Evolutionary conservation across 176 grass and related monocot species (phyloP).

Genomic region (maize (Zea mays)): DNA sequence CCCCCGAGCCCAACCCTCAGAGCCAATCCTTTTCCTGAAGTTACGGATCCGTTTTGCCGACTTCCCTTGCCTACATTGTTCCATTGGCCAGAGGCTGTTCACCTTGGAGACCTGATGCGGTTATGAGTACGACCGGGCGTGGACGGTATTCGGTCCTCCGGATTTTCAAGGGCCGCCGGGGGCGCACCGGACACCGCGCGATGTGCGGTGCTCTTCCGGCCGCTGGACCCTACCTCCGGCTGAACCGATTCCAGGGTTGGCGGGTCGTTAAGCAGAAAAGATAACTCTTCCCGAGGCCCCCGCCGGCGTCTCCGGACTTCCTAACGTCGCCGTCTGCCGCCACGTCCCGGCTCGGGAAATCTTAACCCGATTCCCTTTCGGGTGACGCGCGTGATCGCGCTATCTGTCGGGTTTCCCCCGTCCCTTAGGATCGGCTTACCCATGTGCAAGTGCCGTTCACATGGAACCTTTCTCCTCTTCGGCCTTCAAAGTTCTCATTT

Average conservation of each 20-base stretch:
- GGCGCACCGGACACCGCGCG: constrained; percentile 62
- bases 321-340: no score
- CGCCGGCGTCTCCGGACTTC: no score
- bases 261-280: no score
- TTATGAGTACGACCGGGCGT: constrained; percentile 70
- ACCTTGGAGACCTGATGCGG: constrained; percentile 83
- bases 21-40: constrained; percentile 78
- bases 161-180: constrained; percentile 44
- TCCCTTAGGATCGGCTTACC: constrained; percentile 68
- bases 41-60: constrained; percentile 79
- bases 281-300: no score
- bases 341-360: no score
- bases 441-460: constrained; percentile 74
- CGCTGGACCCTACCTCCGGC: constrained; percentile 74
- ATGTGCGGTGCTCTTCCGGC: constrained; percentile 73
- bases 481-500: constrained; percentile 74
- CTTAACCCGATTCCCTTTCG: no score
- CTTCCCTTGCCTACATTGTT: constrained; percentile 90
- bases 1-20: constrained; percentile 61
- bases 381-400: not conserved
- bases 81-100: constrained; percentile 55
- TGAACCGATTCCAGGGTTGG: no score
- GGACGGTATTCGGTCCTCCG: constrained; percentile 46
- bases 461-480: constrained; percentile 67
- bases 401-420: constrained; percentile 54